Conservation (phyloP, 2,329 filamentous ascomycete species). For the Cryphonectria naterciae region DNA sequence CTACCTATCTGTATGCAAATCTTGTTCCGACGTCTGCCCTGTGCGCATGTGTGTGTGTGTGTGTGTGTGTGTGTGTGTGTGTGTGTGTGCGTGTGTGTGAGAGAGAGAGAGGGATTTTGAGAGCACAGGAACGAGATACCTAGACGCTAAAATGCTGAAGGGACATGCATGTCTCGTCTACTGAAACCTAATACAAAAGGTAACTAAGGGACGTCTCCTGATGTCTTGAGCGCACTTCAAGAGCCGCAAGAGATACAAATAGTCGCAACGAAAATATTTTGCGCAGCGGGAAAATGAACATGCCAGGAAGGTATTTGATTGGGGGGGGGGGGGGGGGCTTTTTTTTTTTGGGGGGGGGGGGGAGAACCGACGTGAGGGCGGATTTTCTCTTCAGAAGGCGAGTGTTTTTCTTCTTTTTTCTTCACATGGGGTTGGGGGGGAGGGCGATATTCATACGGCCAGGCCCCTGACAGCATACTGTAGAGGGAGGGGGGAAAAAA, state of each 20-base stretch:
- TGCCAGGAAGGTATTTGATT: not conserved
- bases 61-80: rapidly evolving
- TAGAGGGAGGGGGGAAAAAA: not conserved
- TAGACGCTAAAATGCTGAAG: not conserved
- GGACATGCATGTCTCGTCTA: not conserved
- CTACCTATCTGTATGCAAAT: too few relatives aligned
- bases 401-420: not conserved
- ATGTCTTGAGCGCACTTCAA: not conserved
- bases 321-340: too few relatives aligned
- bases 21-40: too few relatives aligned
- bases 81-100: too few relatives aligned
- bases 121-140: not conserved
- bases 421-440: not conserved
- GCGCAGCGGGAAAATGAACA: not conserved
- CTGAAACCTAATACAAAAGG: not conserved
- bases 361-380: not conserved
- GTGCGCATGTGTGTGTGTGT: too few relatives aligned
- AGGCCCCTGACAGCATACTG: not conserved
- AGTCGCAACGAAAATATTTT: not conserved
- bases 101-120: not conserved
- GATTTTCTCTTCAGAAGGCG: not conserved
- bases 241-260: not conserved
- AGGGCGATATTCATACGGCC: not conserved
- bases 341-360: too few relatives aligned
- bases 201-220: not conserved